phyloP scores from a whole-genome alignment of 1,284 basidiomycete species.

The Ceratobasidium papillatum region DNA sequence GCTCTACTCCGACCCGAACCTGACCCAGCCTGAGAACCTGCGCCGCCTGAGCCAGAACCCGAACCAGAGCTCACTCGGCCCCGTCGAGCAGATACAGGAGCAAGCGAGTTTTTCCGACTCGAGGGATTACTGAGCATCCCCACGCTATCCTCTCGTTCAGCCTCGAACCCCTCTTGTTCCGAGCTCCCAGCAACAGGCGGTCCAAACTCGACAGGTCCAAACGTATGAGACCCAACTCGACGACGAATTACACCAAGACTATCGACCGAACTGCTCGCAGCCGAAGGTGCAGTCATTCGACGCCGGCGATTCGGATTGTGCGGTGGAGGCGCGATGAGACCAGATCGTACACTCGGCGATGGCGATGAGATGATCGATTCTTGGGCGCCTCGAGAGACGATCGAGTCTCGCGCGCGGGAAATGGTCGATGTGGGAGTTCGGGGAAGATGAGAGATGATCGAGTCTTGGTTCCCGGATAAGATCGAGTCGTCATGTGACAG shows the following conservation, averaged over 20 bases:
- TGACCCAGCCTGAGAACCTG: conserved; percentile 12
- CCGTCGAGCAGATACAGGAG: conserved; percentile 54
- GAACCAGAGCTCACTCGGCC: conserved; percentile 26
- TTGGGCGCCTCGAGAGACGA: conserved; percentile 46
- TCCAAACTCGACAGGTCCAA: conserved; percentile 41
- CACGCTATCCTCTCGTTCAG: conserved; percentile 74
- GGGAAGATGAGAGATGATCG: conserved; percentile 59
- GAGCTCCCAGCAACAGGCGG: conserved; percentile 52
- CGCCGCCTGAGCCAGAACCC: background rate
- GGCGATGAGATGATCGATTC: conserved; percentile 52
- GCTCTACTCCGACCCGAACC: conserved; percentile 12
- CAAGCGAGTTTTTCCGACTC: conserved; percentile 66
- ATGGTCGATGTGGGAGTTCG: conserved; percentile 42
- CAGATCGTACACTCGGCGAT: conserved; percentile 48
- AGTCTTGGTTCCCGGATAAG: conserved; percentile 59
- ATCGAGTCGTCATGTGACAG: conserved; percentile 50
- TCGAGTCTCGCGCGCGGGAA: conserved; percentile 44
- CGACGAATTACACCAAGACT: conserved; percentile 50
- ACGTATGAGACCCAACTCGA: conserved; percentile 53
- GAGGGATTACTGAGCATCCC: conserved; percentile 64
- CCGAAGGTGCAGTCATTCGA: conserved; percentile 56
- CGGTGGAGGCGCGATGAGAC: conserved; percentile 74
- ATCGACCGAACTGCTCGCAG: conserved; percentile 9
- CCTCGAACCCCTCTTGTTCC: conserved; percentile 55
- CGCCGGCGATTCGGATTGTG: conserved; percentile 59